Evolutionary conservation across 1,139 yeast species (phyloP), one percentile per base, ranked within the genome.

Genomic region (Yamadazyma blattariae): DNA sequence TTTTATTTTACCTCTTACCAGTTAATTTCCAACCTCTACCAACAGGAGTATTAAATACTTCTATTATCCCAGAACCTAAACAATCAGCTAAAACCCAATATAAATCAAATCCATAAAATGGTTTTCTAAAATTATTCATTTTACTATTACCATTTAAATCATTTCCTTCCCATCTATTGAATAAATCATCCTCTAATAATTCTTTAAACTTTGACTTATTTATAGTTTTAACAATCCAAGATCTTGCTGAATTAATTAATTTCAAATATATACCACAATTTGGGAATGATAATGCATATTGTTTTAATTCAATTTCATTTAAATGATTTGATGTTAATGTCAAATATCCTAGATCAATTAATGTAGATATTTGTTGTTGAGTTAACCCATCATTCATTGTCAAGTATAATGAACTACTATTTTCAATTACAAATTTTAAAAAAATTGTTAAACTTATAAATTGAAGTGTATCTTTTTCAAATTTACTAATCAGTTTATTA

Each of bases 21-120:
- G 86, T 79, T 31, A 79, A 56, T 51, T 74, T 72, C 81, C 86
- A 81, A 0, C 87, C 87, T 33, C 79, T 58, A 0, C 90, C 90
- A 2, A 77, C 82, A 0, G 88, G 86, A 0, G 90, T 81, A 29
- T 68, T 66, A 47, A 80, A 80, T 6, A 79, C 80, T 48, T 83
- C 92, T 2, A 79, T 56, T 28, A 74, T 62, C 0, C 94, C 94
- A n/a, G 77, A 68, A 0, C 94, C 94, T 37, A 76, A 64, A 31
- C 81, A 71, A 44, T 79, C 82, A 17, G 82, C 81, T 30, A 85
- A 51, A 0, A 75, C 61, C 89, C 89, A 84, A 34, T 70, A 64
- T 24, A 84, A 55, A 38, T 69, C 74, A 32, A 75, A 62, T 0
- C 90, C 92, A 39, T 73, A 71, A 43, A 77, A 75, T 5, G 82